Conservation (phyloP, 495 filamentous ascomycete genomes). For the Durotheca rogersii region DNA sequence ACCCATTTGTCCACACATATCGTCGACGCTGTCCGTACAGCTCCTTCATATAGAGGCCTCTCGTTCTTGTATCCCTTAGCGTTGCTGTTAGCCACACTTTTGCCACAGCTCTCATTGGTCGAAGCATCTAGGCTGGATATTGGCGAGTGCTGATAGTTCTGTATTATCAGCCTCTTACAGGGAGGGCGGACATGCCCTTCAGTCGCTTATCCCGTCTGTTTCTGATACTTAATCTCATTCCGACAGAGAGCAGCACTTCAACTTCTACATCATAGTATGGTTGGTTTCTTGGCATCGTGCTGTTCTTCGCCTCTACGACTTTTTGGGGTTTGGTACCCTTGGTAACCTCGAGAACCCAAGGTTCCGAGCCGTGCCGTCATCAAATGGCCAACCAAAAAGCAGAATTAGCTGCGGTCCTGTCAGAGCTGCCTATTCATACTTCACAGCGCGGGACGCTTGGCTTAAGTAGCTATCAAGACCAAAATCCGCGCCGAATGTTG, state of each 20-base stretch:
- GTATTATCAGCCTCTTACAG: slow-evolving; percentile 82
- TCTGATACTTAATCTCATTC: not conserved
- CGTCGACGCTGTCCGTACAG: slow-evolving; percentile 46
- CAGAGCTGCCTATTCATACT: no score
- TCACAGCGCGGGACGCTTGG: no score
- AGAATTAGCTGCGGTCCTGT: no score
- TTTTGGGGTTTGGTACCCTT: slow-evolving; percentile 63
- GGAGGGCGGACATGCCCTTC: slow-evolving; percentile 69
- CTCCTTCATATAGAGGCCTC: slow-evolving; percentile 49
- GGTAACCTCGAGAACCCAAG: slow-evolving; percentile 67
- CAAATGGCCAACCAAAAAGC: no score
- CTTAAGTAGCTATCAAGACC: no score
- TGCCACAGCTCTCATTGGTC: slow-evolving; percentile 66
- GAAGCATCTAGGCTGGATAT: slow-evolving; percentile 57
- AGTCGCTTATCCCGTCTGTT: not conserved
- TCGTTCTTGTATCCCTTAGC: slow-evolving; percentile 44
- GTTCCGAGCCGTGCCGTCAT: slow-evolving; percentile 65
- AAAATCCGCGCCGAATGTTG: no score
- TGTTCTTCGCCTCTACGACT: slow-evolving; percentile 57
- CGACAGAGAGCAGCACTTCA: slow-evolving; percentile 48
- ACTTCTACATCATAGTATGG: slow-evolving; percentile 61
- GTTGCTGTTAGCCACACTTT: slow-evolving; percentile 61
- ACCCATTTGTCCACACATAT: slow-evolving; percentile 26
- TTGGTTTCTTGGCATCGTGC: slow-evolving; percentile 61
- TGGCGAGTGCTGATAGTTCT: slow-evolving; percentile 77